Percentiles rank a stretch among this genome's conserved stretches.
phyloP scores from a whole-genome alignment of 441 rosid species.

The Pelargonium myrrhifolium region DNA sequence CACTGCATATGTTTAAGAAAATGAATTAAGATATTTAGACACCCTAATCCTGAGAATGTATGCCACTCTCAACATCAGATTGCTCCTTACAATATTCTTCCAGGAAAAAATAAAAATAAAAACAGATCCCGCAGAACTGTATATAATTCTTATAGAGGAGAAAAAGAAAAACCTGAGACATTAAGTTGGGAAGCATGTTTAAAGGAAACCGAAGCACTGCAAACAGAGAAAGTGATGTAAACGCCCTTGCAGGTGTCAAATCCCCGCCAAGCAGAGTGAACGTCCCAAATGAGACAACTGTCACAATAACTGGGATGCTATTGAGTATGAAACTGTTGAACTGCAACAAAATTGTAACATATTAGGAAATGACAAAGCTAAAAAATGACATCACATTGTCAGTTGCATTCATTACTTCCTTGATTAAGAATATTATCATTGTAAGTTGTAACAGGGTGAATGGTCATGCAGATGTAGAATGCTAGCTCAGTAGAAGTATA shows the following conservation, averaged over 20 bases:
- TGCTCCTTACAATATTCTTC: background rate
- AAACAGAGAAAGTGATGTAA: conserved; percentile 90
- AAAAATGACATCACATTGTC: background rate
- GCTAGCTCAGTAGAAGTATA: background rate
- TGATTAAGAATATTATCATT: background rate
- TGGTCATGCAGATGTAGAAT: conserved; percentile 1
- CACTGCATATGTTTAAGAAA: background rate
- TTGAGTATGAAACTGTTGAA: conserved; percentile 71
- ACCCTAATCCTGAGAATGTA: background rate
- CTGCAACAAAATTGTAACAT: conserved; percentile 43
- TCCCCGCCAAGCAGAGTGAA: conserved; percentile 97
- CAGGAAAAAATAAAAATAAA: background rate
- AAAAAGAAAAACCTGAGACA: conserved; percentile 69
- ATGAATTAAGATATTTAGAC: conserved; percentile 6
- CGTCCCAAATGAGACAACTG: conserved; percentile 86
- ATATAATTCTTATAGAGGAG: background rate
- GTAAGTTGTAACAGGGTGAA: background rate
- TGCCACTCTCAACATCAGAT: background rate
- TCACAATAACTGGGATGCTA: conserved; percentile 87
- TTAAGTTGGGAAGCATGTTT: conserved; percentile 88
- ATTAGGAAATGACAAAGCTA: conserved; percentile 17
- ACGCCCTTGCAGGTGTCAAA: conserved; percentile 98
- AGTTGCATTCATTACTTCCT: conserved; percentile 3
- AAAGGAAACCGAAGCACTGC: conserved; percentile 95
- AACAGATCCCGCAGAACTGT: conserved; percentile 1